Percentiles rank a stretch among this genome's conserved stretches.
Conservation (phyloP, 768 basidiomycete species). For the Infundibulicybe gibba region DNA sequence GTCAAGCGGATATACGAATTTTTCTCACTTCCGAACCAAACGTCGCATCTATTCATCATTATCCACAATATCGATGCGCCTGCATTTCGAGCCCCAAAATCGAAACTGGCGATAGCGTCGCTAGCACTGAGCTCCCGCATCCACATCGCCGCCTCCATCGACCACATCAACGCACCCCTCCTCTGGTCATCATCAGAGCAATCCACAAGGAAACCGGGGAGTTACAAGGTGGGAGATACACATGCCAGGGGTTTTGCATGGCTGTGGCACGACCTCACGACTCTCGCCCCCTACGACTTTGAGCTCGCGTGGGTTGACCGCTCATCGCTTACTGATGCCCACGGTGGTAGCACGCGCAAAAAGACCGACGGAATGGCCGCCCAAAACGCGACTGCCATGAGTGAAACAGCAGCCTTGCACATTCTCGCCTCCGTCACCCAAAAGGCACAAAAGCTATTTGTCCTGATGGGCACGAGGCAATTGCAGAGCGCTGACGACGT, state of each 20-base stretch:
- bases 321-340: constrained; percentile 56
- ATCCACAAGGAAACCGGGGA: constrained; percentile 46
- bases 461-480: constrained; percentile 64
- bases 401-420: constrained; percentile 75
- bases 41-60: constrained; percentile 64
- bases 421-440: constrained; percentile 85
- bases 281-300: constrained; percentile 75
- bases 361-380: constrained; percentile 23
- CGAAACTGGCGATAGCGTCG: constrained; percentile 63
- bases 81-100: constrained; percentile 58
- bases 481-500: constrained; percentile 54
- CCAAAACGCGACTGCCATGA: constrained; percentile 45
- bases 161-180: constrained; percentile 80
- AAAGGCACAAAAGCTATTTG: constrained; percentile 82
- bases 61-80: constrained; percentile 89
- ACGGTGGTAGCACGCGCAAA: constrained; percentile 34
- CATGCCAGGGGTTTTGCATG: constrained; percentile 58
- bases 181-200: constrained; percentile 77
- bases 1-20: constrained; percentile 62
- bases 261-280: constrained; percentile 90
- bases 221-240: constrained; percentile 9
- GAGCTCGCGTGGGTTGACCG: constrained; percentile 70
- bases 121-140: constrained; percentile 74
- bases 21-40: constrained; percentile 38
- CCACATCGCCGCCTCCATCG: constrained; percentile 81